Conservation (phyloP, 2,329 filamentous ascomycete species). For the Colletotrichum abscissum region DNA sequence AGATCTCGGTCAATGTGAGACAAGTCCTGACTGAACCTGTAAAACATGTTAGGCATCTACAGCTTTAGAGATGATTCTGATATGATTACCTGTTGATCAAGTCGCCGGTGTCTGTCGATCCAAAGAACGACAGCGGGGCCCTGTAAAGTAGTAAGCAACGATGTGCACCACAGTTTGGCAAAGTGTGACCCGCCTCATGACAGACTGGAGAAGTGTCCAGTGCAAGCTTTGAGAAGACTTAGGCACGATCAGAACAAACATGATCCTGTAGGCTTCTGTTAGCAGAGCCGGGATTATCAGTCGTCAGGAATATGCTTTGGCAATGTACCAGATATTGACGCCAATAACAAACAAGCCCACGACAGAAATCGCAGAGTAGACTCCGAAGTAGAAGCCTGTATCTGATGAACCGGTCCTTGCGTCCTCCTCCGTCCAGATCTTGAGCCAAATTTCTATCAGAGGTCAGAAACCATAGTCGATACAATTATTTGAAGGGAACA, state of each 20-base stretch:
- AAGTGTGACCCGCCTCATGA: conserved; percentile 7
- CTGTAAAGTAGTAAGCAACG: background rate
- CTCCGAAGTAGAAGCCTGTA: conserved; percentile 43
- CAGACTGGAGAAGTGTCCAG: conserved; percentile 4
- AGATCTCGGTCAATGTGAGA: conserved; percentile 41
- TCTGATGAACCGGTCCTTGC: conserved; percentile 23
- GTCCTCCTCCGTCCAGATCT: conserved; percentile 35
- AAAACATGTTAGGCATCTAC: background rate
- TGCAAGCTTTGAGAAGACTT: conserved; percentile 25
- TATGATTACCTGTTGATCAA: conserved; percentile 35
- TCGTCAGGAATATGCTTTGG: background rate
- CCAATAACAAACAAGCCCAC: conserved; percentile 4
- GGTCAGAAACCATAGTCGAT: background rate
- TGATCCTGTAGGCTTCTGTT: background rate
- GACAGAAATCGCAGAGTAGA: conserved; percentile 29
- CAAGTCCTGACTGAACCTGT: conserved; percentile 42
- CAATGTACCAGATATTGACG: conserved; percentile 6
- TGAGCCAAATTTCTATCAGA: conserved; percentile 26
- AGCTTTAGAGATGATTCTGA: background rate
- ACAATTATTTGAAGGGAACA: accelerated
- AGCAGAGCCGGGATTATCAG: background rate
- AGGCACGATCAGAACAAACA: conserved; percentile 22
- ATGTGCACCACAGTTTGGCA: accelerated
- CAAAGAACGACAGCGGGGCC: conserved; percentile 37
- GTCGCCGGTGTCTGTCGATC: conserved; percentile 37